phyloP scores from a whole-genome alignment of 2,329 filamentous ascomycete species.

The Orbilia quercus region DNA sequence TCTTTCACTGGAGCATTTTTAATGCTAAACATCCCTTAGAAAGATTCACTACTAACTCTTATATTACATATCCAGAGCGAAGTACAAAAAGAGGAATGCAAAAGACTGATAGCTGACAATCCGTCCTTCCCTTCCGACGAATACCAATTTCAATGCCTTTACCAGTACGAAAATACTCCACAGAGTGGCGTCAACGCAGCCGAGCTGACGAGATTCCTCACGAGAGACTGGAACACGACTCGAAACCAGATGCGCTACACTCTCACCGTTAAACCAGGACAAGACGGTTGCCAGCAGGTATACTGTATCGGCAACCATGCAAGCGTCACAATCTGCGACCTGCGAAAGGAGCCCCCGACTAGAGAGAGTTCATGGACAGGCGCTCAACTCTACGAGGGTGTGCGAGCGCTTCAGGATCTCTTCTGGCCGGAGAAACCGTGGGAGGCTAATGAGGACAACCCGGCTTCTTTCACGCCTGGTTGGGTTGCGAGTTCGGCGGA shows the following conservation, averaged over 20 bases:
- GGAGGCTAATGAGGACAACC: constrained; percentile 12
- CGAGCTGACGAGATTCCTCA: constrained; percentile 9
- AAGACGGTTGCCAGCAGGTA: constrained; percentile 16
- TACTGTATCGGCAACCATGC: constrained; percentile 29
- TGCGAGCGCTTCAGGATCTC: neutral
- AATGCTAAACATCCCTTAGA: no score
- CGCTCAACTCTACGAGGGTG: neutral
- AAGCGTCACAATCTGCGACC: constrained; percentile 18
- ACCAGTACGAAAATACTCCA: neutral
- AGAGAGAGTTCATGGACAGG: neutral
- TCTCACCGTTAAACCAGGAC: neutral
- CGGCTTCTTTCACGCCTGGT: neutral
- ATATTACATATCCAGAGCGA: neutral
- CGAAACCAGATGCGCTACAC: neutral
- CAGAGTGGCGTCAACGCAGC: constrained; percentile 12
- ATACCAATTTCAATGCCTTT: constrained; percentile 15
- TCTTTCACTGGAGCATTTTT: no score
- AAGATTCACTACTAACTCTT: no score
- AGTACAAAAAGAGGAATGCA: neutral
- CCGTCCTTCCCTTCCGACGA: neutral
- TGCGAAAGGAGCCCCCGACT: neutral
- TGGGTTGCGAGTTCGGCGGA: neutral
- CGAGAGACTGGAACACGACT: neutral
- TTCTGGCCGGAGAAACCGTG: constrained; percentile 26
- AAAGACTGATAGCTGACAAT: neutral